phyloP scores from a whole-genome alignment of 2,329 filamentous ascomycete species.

The Dactylellina leptospora region DNA sequence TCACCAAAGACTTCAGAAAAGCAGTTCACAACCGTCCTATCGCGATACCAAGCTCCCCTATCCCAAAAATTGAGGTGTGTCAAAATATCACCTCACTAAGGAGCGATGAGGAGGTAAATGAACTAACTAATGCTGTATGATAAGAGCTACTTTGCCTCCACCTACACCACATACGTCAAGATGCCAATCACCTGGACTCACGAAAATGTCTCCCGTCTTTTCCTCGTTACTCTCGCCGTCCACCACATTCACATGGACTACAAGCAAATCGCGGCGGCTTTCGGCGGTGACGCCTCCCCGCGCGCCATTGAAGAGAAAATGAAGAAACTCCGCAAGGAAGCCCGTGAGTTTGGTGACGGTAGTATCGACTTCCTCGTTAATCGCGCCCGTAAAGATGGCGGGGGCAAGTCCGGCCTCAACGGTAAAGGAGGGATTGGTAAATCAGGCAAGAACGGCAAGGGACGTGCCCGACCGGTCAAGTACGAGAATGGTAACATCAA shows the following conservation, averaged over 20 bases:
- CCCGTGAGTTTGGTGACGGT: slow-evolving; percentile 43
- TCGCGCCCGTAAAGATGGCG: slow-evolving; percentile 29
- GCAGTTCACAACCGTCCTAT: slow-evolving; percentile 8
- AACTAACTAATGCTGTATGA: not conserved
- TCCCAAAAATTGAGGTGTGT: not conserved
- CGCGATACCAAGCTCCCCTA: not conserved
- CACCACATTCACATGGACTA: slow-evolving; percentile 54
- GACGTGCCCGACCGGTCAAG: slow-evolving; percentile 47
- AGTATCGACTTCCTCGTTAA: slow-evolving; percentile 41
- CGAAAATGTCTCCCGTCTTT: slow-evolving; percentile 52
- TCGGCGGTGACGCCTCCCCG: slow-evolving; percentile 48
- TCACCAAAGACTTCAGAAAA: slow-evolving; percentile 20
- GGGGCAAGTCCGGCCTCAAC: slow-evolving; percentile 7
- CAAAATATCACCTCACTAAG: not conserved
- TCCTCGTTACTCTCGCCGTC: slow-evolving; percentile 49
- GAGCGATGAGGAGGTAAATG: not conserved
- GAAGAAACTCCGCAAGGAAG: slow-evolving; percentile 53
- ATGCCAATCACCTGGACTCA: slow-evolving; percentile 54
- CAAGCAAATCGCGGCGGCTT: slow-evolving; percentile 49
- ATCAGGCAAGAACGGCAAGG: slow-evolving; percentile 23
- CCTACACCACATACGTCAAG: not conserved
- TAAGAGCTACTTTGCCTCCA: not conserved
- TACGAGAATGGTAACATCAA: slow-evolving; percentile 42
- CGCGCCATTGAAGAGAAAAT: slow-evolving; percentile 53
- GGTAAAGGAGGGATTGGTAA: slow-evolving; percentile 25